These are phyloP conservation scores for Botryotinia convoluta DNA, from an alignment of 2,329 filamentous ascomycete species.

Conservation along the genomic window DNA sequence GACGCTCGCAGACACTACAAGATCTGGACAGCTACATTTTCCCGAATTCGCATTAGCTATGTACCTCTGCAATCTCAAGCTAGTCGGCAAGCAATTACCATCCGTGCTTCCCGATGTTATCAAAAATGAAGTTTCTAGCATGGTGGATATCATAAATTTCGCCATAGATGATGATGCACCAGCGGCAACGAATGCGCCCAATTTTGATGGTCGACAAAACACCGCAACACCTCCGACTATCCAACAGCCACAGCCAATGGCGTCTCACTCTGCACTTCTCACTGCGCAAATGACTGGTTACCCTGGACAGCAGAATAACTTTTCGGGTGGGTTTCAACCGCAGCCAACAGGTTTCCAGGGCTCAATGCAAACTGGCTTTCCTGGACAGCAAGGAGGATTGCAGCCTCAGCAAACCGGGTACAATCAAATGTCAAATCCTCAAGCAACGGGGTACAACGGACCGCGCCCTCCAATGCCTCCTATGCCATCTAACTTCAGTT, in stretches of 20 bases:
- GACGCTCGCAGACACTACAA: constrained; percentile 92
- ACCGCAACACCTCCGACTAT: constrained; percentile 52
- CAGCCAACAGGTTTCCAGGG: constrained; percentile 46
- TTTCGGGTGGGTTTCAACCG: constrained; percentile 43
- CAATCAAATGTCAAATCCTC: constrained; percentile 60
- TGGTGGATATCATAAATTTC: constrained; percentile 99
- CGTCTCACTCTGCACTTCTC: constrained; percentile 66
- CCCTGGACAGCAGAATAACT: constrained; percentile 49
- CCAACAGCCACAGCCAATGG: constrained; percentile 71
- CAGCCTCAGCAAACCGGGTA: constrained; percentile 71
- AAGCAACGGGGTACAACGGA: constrained; percentile 76
- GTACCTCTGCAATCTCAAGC: constrained; percentile 94
- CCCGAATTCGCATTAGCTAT: constrained; percentile 97
- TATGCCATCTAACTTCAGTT: constrained; percentile 74
- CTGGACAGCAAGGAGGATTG: constrained; percentile 56
- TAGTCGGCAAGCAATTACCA: constrained; percentile 83
- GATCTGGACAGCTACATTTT: constrained; percentile 92
- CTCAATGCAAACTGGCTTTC: constrained; percentile 53
- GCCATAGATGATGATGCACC: constrained; percentile 73
- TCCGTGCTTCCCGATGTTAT: constrained; percentile 74
- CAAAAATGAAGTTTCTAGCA: constrained; percentile 95
- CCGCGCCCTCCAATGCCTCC: constrained; percentile 76
- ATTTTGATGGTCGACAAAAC: constrained; percentile 59
- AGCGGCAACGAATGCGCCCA: constrained; percentile 63
- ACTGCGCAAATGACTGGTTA: constrained; percentile 69